Evolutionary conservation across 768 basidiomycete species (phyloP), one percentile per base, ranked within the genome.

Genomic region (Astraeus odoratus): DNA sequence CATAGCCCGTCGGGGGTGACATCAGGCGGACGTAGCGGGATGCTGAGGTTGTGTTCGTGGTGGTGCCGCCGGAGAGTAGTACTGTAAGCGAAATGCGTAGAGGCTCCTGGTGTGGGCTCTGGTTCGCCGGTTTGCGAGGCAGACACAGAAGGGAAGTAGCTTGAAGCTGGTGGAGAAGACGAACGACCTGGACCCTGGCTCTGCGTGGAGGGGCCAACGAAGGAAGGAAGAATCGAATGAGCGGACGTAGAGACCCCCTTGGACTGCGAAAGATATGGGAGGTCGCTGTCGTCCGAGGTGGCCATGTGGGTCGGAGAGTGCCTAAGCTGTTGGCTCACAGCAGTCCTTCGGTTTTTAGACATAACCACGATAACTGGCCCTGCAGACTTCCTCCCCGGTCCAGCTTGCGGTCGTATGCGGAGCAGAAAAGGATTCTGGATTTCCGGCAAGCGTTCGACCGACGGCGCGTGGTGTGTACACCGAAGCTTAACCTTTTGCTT

Each of bases 71-170:
- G 68, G 16, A 91, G 70, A 0, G 83, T 86, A 0, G 87, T 90
- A 53, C 85, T 88, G 61, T 87, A 90, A 1, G 86, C 81, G 55
- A 91, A 91, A 57, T 91, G 88, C 4, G 76, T 60, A 24, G 75
- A 72, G 1, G 88, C 85, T 42, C 79, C 80, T 0, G 83, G 71
- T 0, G 77, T 71, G 0, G 82, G 78, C 26, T 77, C 72, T 8
- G 81, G 69, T 49, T 77, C 72, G n/a, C 46, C 65, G 29, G 33
- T 69, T 58, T 63, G 64, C 51, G 51, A 77, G 70, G 43, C 66
- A 69, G 76, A 70, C 25, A 80, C 72, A 1, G 76, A 61, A 0
- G 83, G 74, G 55, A 90, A 91, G 63, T 90, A 90, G 1, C 85
- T 74, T 2, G 87, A 88, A 0, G 88, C 88, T 0, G 88, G 88